Evolutionary conservation across 306 rosid genomes (phyloP), one percentile per base, ranked within the genome.

Genomic region (Vigna angularis): DNA sequence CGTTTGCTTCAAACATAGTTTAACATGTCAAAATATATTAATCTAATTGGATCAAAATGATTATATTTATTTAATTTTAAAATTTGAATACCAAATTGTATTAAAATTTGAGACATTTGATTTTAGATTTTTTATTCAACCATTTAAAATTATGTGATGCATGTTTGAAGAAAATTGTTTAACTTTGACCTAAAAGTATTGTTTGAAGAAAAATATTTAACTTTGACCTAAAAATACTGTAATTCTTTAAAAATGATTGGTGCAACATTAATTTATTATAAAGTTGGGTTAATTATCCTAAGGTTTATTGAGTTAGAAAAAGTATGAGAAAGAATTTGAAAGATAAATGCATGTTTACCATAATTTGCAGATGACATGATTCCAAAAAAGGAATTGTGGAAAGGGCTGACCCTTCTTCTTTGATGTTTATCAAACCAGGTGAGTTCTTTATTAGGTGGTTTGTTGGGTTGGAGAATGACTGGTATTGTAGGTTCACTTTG

Each of bases 311-410:
- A 9, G 50, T 3, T 45, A 45, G 50, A 45, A 45, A 30, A 12
- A 45, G 15, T 12, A 51, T 24, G 0, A 57, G 0, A 57, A 6
- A 8, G 11, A 63, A 51, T 32, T n/a, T 20, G 12, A 13, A 69
- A 58, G 30, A 59, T 3, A 15, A 45, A 72, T 11, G 32, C 34
- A n/a, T 67, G 24, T 79, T 80, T 66, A 90, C 93, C 91, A 16
- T 26, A 32, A 77, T 61, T 82, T 34, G 85, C 85, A 38, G 81
- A 70, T 18, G 93, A 78, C 83, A 89, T 75, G 74, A 88, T 72
- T 63, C 94, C 90, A n/a, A 88, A 73, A 1, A 90, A 81, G 2
- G 95, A 87, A 79, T 92, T 90, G 49, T 44, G 74, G 12, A 57
- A 87, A 77, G 81, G 76, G 72, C 70, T 79, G 9, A 57, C 70